Conservation (phyloP, 345 rosid species). For the thale cress (Arabidopsis thaliana) region TAIR10.1 NC_003076.8:18399001-18399500, state of each 20-base stretch:
- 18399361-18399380: constrained; percentile 58
- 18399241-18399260: constrained; percentile 58
- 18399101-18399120: constrained; percentile 50
- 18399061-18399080: constrained; percentile 74
- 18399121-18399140: constrained; percentile 49
- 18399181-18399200: constrained; percentile 67
- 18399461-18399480: constrained; percentile 48
- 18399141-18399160: constrained; percentile 74
- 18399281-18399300: constrained; percentile 46
- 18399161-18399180: constrained; percentile 62
- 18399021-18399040: constrained; percentile 56
- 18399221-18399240: constrained; percentile 71
- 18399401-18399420: constrained; percentile 52
- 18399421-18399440: constrained; percentile 56
- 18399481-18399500: constrained; percentile 46
- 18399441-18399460: constrained; percentile 43
- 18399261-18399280: constrained; percentile 67
- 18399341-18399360: not conserved
- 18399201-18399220: constrained; percentile 53
- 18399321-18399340: not conserved
- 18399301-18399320: not conserved
- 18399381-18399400: constrained; percentile 65
- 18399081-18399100: constrained; percentile 67
- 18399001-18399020: constrained; percentile 69
- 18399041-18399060: constrained; percentile 52